phyloP scores from a whole-genome alignment of 1,284 basidiomycete genomes.

The Albatrellus sp. region DNA sequence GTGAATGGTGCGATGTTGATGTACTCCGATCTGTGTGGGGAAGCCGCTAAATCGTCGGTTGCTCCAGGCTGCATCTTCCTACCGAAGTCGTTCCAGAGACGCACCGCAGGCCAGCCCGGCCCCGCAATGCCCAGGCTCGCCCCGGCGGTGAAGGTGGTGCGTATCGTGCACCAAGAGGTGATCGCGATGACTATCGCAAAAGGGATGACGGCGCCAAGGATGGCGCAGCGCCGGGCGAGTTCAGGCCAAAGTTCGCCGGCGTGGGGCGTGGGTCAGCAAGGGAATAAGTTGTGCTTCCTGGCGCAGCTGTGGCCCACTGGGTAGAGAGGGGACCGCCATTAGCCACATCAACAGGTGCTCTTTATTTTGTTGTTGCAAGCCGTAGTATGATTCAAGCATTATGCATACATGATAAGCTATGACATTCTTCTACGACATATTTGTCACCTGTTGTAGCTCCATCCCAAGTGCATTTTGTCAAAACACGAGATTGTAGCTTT shows the following conservation, averaged over 20 bases:
- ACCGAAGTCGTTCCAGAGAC: constrained; percentile 89
- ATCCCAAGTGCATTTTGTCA: no score
- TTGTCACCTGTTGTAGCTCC: no score
- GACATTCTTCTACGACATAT: no score
- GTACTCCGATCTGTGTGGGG: neutral
- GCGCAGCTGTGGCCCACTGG: neutral
- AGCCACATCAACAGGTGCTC: no score
- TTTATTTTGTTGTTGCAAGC: no score
- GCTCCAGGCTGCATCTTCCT: constrained; percentile 76
- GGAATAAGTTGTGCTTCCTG: constrained; percentile 25
- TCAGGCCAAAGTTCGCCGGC: constrained; percentile 73
- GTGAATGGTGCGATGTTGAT: constrained; percentile 61
- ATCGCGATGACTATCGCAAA: constrained; percentile 71
- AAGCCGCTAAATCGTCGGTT: neutral
- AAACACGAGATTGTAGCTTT: no score
- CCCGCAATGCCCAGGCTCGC: constrained; percentile 63
- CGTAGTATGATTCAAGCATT: no score
- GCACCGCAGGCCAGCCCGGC: constrained; percentile 86
- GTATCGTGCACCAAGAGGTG: constrained; percentile 78
- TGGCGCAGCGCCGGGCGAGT: constrained; percentile 71
- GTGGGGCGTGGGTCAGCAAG: constrained; percentile 80
- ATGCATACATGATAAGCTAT: no score
- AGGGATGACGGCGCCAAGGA: constrained; percentile 44
- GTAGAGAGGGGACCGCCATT: no score
- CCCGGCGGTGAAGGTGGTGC: constrained; percentile 58